These are phyloP conservation scores for Suillus tomentosus DNA, from an alignment of 768 basidiomycete species.

Conservation along the genomic window DNA sequence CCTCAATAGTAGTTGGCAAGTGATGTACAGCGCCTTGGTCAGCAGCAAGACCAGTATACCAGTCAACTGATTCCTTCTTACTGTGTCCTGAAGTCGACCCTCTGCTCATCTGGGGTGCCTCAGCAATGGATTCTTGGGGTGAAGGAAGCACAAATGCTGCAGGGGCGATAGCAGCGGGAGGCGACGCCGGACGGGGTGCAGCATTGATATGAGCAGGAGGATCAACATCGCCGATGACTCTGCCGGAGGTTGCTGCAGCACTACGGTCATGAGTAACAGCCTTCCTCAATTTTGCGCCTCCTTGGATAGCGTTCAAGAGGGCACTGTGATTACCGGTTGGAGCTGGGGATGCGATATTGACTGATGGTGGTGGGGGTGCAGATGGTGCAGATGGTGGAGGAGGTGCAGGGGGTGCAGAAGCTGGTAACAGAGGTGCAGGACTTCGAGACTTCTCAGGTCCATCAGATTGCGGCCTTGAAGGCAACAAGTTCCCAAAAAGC, in stretches of 20 bases:
- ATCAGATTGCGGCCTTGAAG: constrained; percentile 57
- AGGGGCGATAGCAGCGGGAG: constrained; percentile 25
- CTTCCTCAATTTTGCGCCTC: constrained; percentile 70
- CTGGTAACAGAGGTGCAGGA: constrained; percentile 12
- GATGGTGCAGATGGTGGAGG: constrained; percentile 36
- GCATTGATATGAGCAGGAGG: constrained; percentile 70
- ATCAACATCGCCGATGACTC: constrained; percentile 72
- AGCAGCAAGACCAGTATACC: constrained; percentile 87
- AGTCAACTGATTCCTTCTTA: constrained; percentile 83
- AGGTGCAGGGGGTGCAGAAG: constrained; percentile 27
- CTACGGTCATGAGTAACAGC: constrained; percentile 85
- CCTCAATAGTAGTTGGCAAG: constrained; percentile 58
- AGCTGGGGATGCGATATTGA: constrained; percentile 33
- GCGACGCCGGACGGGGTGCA: constrained; percentile 45
- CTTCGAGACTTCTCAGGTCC: constrained; percentile 35
- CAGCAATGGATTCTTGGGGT: constrained; percentile 22
- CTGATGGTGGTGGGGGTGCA: constrained; percentile 31
- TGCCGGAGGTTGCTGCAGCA: constrained; percentile 66
- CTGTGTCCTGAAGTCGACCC: constrained; percentile 34
- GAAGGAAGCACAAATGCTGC: constrained; percentile 19
- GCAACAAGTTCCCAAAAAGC: constrained; percentile 75
- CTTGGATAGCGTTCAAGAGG: constrained; percentile 78
- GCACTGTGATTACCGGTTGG: constrained; percentile 58
- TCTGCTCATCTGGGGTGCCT: constrained; percentile 17
- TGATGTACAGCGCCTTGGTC: constrained; percentile 50